phyloP scores from a whole-genome alignment of 805 yeast species.

The Kluyveromyces dobzhanskii region DNA sequence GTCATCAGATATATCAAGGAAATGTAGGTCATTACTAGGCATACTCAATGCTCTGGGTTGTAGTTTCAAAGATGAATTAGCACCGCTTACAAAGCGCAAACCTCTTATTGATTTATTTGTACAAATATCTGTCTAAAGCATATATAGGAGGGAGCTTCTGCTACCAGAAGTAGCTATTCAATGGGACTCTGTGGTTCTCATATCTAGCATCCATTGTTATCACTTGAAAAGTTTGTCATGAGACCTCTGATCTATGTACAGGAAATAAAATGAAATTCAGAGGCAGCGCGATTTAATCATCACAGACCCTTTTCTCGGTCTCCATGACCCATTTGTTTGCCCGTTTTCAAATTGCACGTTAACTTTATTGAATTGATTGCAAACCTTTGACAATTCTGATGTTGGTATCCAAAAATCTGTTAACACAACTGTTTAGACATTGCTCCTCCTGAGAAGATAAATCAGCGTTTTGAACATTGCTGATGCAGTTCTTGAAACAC shows the following conservation, averaged over 20 bases:
- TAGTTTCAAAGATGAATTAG: conserved; percentile 6
- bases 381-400: conserved; percentile 64
- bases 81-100: neutral
- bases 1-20: neutral
- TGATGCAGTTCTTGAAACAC: conserved; percentile 83
- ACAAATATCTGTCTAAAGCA: neutral
- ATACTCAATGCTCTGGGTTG: conserved; percentile 11
- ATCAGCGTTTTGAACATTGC: conserved; percentile 36
- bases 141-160: no score
- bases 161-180: no score
- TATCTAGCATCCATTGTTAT: no score
- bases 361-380: conserved; percentile 22
- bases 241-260: neutral
- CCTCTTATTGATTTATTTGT: neutral
- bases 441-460: conserved; percentile 53
- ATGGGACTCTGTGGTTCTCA: no score
- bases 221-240: no score
- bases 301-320: no score
- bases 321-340: no score
- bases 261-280: neutral
- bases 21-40: conserved; percentile 1
- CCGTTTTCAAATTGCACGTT: no score
- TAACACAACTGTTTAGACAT: conserved; percentile 75
- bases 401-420: conserved; percentile 81
- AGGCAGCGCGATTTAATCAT: no score